A percentile compares a stretch with the other conserved stretches of the same genome.
Evolutionary conservation across 164 flowering plant species (phyloP).

Genomic region (Akebia trifoliata): DNA sequence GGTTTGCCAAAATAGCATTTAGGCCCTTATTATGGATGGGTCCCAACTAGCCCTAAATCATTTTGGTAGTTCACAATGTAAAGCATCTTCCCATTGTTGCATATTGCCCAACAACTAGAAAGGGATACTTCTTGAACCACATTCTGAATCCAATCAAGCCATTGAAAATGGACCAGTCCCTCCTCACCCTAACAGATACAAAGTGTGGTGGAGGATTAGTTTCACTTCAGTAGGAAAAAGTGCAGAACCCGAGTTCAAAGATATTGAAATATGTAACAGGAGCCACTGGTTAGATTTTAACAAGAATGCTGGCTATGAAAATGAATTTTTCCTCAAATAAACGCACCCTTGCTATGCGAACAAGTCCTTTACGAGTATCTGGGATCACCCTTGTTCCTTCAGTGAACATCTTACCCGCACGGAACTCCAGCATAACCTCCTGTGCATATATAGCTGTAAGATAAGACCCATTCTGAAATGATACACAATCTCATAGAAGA

Average conservation of each 20-base stretch:
- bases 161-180: conserved; percentile 88
- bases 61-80: too few species aligned
- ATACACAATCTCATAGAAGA: not conserved
- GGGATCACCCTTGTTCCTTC: conserved; percentile 77
- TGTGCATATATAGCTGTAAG: conserved; percentile 20
- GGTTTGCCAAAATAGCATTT: too few species aligned
- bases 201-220: conserved; percentile 4
- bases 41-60: too few species aligned
- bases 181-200: conserved; percentile 65
- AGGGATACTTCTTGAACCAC: conserved; percentile 88
- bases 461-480: not conserved
- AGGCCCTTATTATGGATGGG: too few species aligned
- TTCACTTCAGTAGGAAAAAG: not conserved
- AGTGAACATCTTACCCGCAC: conserved; percentile 81
- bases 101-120: too few species aligned
- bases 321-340: not conserved
- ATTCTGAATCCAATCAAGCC: conserved; percentile 78
- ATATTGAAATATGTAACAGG: not conserved
- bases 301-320: not conserved
- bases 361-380: conserved; percentile 80
- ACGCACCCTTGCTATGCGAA: conserved; percentile 76
- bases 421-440: conserved; percentile 77
- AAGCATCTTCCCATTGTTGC: too few species aligned
- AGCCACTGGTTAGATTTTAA: not conserved
- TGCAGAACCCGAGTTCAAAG: not conserved